Evolutionary conservation across 495 filamentous ascomycete species (phyloP).

Genomic region (Xylaria grammica): DNA sequence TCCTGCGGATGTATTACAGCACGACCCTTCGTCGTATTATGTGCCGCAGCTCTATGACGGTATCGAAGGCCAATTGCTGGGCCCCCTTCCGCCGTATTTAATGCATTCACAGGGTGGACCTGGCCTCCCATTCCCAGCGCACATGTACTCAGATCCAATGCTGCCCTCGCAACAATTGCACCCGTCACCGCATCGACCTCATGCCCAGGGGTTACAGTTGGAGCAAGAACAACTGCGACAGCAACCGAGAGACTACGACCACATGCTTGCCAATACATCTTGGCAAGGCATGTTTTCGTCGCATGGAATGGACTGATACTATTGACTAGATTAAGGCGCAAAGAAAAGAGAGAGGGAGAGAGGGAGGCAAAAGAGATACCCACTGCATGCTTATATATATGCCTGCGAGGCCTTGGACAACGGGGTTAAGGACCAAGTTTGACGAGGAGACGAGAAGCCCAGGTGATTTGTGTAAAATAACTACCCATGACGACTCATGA

Average conservation of each 20-base stretch:
- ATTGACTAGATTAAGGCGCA: constrained; percentile 23
- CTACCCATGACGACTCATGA: constrained; percentile 20
- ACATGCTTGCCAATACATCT: constrained; percentile 43
- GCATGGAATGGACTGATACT: constrained; percentile 36
- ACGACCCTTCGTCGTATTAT: constrained; percentile 45
- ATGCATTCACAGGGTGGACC: constrained; percentile 44
- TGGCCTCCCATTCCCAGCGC: constrained; percentile 42
- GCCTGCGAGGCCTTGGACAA: constrained; percentile 10
- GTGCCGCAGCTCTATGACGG: constrained; percentile 51
- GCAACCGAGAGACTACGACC: constrained; percentile 45
- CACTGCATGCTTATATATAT: constrained; percentile 29
- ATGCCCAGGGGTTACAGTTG: constrained; percentile 22
- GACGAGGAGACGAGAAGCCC: constrained; percentile 4
- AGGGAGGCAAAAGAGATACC: constrained; percentile 33
- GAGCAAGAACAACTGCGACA: constrained; percentile 39
- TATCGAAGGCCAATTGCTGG: constrained; percentile 54
- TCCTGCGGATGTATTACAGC: constrained; percentile 30
- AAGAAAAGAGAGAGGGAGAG: not conserved
- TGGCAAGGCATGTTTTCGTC: constrained; percentile 41
- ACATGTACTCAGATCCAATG: constrained; percentile 47
- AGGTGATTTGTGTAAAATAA: constrained; percentile 3
- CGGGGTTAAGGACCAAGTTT: not conserved
- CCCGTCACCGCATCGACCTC: constrained; percentile 25
- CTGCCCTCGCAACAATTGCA: constrained; percentile 31
- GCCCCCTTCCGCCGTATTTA: constrained; percentile 51